Percentiles rank a stretch among this genome's conserved stretches.
Evolutionary conservation across 768 basidiomycete species (phyloP).

Genomic region (Zangia roseola): DNA sequence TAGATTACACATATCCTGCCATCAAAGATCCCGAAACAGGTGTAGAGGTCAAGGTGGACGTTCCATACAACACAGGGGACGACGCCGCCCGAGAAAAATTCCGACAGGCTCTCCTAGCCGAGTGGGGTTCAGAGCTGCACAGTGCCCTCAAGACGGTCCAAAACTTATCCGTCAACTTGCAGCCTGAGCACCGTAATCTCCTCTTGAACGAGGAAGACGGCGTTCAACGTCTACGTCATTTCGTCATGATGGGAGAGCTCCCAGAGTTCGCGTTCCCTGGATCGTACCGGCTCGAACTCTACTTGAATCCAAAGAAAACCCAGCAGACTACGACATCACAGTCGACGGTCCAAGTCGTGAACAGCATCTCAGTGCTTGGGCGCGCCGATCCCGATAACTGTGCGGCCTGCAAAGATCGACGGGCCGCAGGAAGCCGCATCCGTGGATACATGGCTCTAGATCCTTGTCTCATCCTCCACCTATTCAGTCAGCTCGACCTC

Average conservation of each 20-base stretch:
- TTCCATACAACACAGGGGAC: constrained; percentile 6
- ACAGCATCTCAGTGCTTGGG: constrained; percentile 14
- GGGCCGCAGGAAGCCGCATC: constrained; percentile 6
- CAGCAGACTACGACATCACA: background rate
- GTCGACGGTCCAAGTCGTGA: constrained; percentile 1
- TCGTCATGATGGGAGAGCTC: background rate
- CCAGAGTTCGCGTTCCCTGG: constrained; percentile 20
- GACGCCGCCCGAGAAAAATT: constrained; percentile 3
- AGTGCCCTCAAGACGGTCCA: background rate
- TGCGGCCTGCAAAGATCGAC: constrained; percentile 11
- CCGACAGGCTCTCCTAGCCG: constrained; percentile 1
- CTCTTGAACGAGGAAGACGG: constrained; percentile 3
- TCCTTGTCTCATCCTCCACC: constrained; percentile 9
- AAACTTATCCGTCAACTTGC: background rate
- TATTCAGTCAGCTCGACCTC: background rate
- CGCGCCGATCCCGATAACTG: constrained; percentile 8
- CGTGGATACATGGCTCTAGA: constrained; percentile 18
- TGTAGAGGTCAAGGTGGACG: constrained; percentile 11
- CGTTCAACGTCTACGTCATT: constrained; percentile 3
- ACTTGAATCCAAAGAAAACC: constrained; percentile 3
- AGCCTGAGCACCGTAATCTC: background rate
- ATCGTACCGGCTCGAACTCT: constrained; percentile 20
- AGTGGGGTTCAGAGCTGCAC: background rate
- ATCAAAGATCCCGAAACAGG: constrained; percentile 9
- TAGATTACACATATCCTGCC: constrained; percentile 22